Conservation (phyloP, 306 rosid genomes). For the Dicorynia guianensis region DNA sequence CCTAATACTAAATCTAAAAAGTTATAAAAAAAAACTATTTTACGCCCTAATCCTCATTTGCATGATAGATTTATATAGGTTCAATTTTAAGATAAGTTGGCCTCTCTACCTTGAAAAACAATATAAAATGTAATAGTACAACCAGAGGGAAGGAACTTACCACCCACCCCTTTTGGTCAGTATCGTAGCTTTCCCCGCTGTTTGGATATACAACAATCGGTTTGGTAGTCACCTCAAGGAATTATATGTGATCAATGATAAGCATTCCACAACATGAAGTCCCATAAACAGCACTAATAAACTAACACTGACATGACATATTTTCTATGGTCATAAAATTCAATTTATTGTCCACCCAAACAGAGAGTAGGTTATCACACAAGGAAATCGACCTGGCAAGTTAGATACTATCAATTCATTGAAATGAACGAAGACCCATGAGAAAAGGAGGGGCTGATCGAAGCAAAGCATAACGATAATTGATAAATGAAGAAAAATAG, state of each 20-base stretch:
- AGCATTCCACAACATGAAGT: conserved; percentile 18
- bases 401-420: conserved; percentile 3
- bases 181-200: conserved; percentile 68
- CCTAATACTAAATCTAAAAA: no score
- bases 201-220: conserved; percentile 66
- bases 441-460: conserved; percentile 14
- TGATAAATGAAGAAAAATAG: conserved; percentile 9
- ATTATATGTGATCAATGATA: conserved; percentile 16
- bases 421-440: conserved; percentile 26
- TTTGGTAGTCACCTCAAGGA: conserved; percentile 59
- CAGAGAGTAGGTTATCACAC: conserved; percentile 12
- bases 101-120: conserved; percentile 21
- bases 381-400: conserved; percentile 18
- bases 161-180: conserved; percentile 52
- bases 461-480: neutral
- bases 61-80: neutral
- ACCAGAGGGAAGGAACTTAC: conserved; percentile 49
- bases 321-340: conserved; percentile 14
- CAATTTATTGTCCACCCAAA: conserved; percentile 20
- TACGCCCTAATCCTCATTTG: no score
- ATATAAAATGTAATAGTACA: conserved; percentile 26
- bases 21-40: no score
- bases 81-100: conserved; percentile 25
- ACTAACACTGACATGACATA: neutral
- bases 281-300: conserved; percentile 8